A percentile compares a stretch with the other conserved stretches of the same genome.
phyloP scores from a whole-genome alignment of 257 asterid species.

The Solanum chilense region DNA sequence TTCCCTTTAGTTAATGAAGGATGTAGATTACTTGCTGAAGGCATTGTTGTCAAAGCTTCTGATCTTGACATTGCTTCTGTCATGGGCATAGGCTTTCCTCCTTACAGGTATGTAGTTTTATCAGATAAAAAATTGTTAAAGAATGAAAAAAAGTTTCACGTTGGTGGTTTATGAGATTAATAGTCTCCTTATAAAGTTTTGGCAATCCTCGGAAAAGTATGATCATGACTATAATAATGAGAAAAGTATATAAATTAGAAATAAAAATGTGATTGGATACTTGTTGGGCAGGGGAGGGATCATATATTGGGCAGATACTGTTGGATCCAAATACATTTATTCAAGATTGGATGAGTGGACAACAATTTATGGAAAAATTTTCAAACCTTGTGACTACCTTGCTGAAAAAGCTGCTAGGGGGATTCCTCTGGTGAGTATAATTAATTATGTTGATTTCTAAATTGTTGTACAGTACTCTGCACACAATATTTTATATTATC shows the following conservation, averaged over 20 bases:
- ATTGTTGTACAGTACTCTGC: neutral
- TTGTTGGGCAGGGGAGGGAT: slow-evolving; percentile 68
- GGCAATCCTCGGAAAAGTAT: neutral
- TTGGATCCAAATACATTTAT: slow-evolving; percentile 77
- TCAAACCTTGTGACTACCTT: slow-evolving; percentile 80
- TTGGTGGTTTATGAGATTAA: neutral
- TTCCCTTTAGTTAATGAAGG: slow-evolving; percentile 97
- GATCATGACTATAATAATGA: neutral
- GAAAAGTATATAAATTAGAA: neutral
- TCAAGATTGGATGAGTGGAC: slow-evolving; percentile 84
- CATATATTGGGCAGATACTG: slow-evolving; percentile 83
- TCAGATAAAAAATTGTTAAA: neutral
- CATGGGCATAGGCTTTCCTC: slow-evolving; percentile 98
- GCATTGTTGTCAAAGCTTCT: slow-evolving; percentile 81
- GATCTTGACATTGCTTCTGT: slow-evolving; percentile 90
- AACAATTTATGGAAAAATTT: slow-evolving; percentile 53
- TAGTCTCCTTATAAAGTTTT: neutral
- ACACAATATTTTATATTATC: neutral
- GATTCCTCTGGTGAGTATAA: slow-evolving; percentile 65
- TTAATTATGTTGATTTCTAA: neutral
- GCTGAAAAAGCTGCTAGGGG: slow-evolving; percentile 77
- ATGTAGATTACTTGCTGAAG: slow-evolving; percentile 83
- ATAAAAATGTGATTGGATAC: neutral
- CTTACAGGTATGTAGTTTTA: slow-evolving; percentile 54
- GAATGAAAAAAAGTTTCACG: neutral